phyloP scores from a whole-genome alignment of 352 stramenopile genomes.

The Globisporangium nodosum region DNA sequence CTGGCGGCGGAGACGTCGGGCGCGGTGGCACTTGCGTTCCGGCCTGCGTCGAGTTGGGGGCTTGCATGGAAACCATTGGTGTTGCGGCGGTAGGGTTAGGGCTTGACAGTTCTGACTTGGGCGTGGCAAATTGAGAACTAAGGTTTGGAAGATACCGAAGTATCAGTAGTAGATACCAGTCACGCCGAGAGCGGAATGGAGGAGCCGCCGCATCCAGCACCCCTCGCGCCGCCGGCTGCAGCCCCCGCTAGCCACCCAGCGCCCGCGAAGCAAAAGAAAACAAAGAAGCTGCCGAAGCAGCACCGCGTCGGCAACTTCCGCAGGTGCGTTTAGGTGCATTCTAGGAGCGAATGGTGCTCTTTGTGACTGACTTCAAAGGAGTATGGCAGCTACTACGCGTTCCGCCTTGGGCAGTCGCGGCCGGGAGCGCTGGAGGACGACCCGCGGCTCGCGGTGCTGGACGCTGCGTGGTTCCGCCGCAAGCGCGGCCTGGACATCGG shows the following conservation, averaged over 20 bases:
- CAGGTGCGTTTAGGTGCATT: constrained; percentile 25
- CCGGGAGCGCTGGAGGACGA: constrained; percentile 49
- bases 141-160: no score
- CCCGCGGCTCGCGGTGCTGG: constrained; percentile 47
- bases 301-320: constrained; percentile 73
- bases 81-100: no score
- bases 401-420: constrained; percentile 54
- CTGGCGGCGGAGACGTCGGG: no score
- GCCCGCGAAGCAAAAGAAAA: constrained; percentile 11
- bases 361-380: no score
- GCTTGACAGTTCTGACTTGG: no score
- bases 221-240: background rate
- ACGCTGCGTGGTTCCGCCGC: constrained; percentile 56
- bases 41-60: no score
- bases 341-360: no score
- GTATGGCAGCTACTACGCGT: constrained; percentile 62
- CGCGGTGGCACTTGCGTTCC: no score
- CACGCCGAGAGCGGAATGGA: background rate
- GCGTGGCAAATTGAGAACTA: no score
- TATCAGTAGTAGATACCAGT: no score
- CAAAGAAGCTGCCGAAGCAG: constrained; percentile 30
- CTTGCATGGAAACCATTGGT: no score
- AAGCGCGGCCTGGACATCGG: constrained; percentile 72
- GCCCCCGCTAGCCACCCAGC: background rate
- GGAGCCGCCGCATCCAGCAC: background rate